Evolutionary conservation across 176 grass and related monocot genomes (phyloP), one percentile per base, ranked within the genome.

Genomic region (sorghum (Sorghum bicolor)): DNA sequence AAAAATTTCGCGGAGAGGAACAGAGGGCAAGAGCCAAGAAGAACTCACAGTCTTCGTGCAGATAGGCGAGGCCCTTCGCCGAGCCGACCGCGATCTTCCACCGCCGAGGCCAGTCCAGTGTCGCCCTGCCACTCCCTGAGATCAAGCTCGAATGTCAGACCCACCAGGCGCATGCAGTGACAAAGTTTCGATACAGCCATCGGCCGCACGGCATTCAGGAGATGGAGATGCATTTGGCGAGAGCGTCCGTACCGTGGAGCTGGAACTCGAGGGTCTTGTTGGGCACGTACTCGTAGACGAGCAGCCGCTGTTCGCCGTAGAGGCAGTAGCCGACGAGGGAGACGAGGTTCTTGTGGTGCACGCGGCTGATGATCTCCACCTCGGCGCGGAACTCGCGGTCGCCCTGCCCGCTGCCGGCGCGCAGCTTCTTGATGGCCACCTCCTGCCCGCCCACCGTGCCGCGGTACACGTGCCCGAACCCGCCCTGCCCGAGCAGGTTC

Each of bases 21-120:
- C 45, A 76, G 22, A 62, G 8, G 58, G 20, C 41, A 74, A 45
- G 64, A n/a, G 48, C 14, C 39, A 45, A 64, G 11, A 81, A 89
- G 11, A 81, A 89, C 95, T 97, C 77, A 97, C 90, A 97, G 64
- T 97, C 95, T 70, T 97, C 92, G 52, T 97, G 95, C 31, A 97
- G 78, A 65, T 94, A 97, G 4, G 92, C 92, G 19, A 97, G 91
- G 5, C 95, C 92, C 88, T 97, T 97, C 0, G 92, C 95, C 0
- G 95, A 83, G 76, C 90, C 95, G 11, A 94, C 79, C 5, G 95
- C 92, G 61, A 97, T 91, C 86, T 92, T 94, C 83, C 88, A 92
- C 74, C 94, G 86, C 72, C 87, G 78, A 12, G 81, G 80, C 94
- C 94, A 94, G 57, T 94, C 92, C 70, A 97, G 39, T 63, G 92